Evolutionary conservation across 2,329 filamentous ascomycete genomes (phyloP).

Genomic region (Orbilia javanica): DNA sequence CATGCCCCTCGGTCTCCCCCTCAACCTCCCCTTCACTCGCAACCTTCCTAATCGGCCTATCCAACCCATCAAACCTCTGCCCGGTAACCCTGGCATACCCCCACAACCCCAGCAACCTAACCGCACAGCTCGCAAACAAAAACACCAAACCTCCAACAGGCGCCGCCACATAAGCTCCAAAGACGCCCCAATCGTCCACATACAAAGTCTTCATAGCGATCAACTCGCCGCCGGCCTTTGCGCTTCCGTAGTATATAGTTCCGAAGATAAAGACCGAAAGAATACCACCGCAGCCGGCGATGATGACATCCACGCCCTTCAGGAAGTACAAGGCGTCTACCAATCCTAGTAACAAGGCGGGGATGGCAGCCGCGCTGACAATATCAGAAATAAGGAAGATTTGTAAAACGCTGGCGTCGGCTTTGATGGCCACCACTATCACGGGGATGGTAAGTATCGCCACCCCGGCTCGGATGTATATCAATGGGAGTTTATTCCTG

Average conservation of each 20-base stretch:
- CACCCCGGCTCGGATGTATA: slow-evolving; percentile 77
- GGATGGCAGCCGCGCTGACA: slow-evolving; percentile 80
- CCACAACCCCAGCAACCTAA: slow-evolving; percentile 26
- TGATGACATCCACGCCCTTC: slow-evolving; percentile 83
- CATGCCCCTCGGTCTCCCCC: background rate
- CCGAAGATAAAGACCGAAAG: slow-evolving; percentile 85
- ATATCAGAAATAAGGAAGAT: slow-evolving; percentile 87
- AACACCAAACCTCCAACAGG: slow-evolving; percentile 45
- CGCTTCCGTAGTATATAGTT: slow-evolving; percentile 79
- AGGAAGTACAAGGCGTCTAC: slow-evolving; percentile 76
- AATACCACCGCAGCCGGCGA: slow-evolving; percentile 81
- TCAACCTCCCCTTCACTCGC: background rate
- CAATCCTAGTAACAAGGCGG: slow-evolving; percentile 79
- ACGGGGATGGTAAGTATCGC: slow-evolving; percentile 80
- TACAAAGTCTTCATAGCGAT: slow-evolving; percentile 80
- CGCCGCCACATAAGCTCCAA: slow-evolving; percentile 68
- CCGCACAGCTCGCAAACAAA: slow-evolving; percentile 23
- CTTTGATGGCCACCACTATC: slow-evolving; percentile 79
- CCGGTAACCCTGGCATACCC: slow-evolving; percentile 23
- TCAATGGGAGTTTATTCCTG: slow-evolving; percentile 82
- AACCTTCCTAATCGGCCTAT: slow-evolving; percentile 28
- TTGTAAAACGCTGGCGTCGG: slow-evolving; percentile 77
- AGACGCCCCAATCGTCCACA: slow-evolving; percentile 81
- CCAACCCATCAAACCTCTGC: slow-evolving; percentile 43
- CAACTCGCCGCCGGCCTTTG: slow-evolving; percentile 74